Percentiles rank a stretch among this genome's conserved stretches.
Conservation (phyloP, 2,329 filamentous ascomycete species). For the Penicillium crustosum region DNA sequence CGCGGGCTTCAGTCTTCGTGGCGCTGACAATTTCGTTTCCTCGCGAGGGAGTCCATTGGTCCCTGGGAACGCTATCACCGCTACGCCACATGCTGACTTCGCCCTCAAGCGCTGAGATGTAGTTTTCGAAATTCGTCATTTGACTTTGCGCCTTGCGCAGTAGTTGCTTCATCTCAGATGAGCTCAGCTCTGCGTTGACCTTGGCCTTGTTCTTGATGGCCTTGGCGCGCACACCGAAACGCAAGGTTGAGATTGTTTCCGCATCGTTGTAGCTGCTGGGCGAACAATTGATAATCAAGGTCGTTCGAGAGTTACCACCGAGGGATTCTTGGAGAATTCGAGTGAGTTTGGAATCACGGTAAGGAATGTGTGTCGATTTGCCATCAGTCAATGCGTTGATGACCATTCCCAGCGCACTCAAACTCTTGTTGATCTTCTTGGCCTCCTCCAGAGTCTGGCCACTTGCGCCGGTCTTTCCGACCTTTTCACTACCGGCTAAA, state of each 20-base stretch:
- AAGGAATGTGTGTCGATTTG: conserved; percentile 93
- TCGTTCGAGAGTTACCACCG: conserved; percentile 97
- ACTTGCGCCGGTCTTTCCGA: conserved; percentile 96
- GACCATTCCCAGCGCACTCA: conserved; percentile 97
- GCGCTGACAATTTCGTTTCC: conserved; percentile 54
- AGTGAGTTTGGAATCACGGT: conserved; percentile 96
- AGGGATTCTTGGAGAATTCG: conserved; percentile 95
- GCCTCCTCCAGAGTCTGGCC: conserved; percentile 97
- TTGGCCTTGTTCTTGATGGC: conserved; percentile 99
- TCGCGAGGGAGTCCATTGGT: conserved; percentile 75
- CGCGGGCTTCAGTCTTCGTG: conserved; percentile 50
- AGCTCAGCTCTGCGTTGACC: conserved; percentile 97
- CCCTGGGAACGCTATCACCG: conserved; percentile 84
- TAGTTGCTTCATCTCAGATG: conserved; percentile 87
- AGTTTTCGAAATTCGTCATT: conserved; percentile 82
- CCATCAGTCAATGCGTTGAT: conserved; percentile 97
- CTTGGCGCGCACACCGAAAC: conserved; percentile 95
- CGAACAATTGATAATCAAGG: conserved; percentile 98
- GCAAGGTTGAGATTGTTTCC: conserved; percentile 86
- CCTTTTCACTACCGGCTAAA: conserved; percentile 96
- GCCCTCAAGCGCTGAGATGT: conserved; percentile 77
- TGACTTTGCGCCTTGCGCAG: conserved; percentile 91
- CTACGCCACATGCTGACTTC: conserved; percentile 86
- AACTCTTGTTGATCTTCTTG: conserved; percentile 99
- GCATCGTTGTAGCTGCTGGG: conserved; percentile 97